These are phyloP conservation scores for Reutealis trisperma DNA, from an alignment of 345 rosid species.

Conservation along the genomic window DNA sequence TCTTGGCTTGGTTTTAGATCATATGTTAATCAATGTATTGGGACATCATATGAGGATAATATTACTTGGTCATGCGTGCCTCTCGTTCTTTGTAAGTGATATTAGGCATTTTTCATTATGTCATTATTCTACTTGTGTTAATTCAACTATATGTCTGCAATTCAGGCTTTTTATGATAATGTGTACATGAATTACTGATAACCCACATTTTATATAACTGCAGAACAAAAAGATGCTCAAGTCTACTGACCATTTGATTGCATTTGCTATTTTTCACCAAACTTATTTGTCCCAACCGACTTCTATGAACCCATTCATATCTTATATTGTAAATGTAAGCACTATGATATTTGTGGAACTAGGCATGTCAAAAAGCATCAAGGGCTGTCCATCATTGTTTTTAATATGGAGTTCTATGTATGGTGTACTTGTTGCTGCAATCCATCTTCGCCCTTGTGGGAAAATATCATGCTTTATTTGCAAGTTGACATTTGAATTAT, in stretches of 20 bases:
- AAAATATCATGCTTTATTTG: not conserved
- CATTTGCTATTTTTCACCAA: constrained; percentile 63
- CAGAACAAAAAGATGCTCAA: constrained; percentile 62
- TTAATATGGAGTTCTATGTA: not conserved
- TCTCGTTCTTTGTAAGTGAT: not conserved
- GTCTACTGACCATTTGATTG: constrained; percentile 68
- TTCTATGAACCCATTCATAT: constrained; percentile 62
- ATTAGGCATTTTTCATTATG: not conserved
- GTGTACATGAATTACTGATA: not conserved
- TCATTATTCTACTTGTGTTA: not conserved
- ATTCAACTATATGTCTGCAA: not conserved
- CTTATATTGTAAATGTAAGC: constrained; percentile 59
- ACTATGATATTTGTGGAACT: not conserved
- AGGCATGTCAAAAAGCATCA: not conserved
- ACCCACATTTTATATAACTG: not conserved
- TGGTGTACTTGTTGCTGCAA: not conserved
- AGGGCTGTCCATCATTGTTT: too few relatives aligned
- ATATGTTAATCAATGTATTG: not conserved
- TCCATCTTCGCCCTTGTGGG: not conserved
- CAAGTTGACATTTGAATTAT: not conserved
- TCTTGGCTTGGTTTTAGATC: not conserved
- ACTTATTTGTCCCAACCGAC: constrained; percentile 57
- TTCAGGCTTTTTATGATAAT: not conserved
- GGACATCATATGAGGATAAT: not conserved
- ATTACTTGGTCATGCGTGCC: not conserved